Evolutionary conservation across 1,284 basidiomycete genomes (phyloP).

Genomic region (Phellopilus nigrolimitatus): DNA sequence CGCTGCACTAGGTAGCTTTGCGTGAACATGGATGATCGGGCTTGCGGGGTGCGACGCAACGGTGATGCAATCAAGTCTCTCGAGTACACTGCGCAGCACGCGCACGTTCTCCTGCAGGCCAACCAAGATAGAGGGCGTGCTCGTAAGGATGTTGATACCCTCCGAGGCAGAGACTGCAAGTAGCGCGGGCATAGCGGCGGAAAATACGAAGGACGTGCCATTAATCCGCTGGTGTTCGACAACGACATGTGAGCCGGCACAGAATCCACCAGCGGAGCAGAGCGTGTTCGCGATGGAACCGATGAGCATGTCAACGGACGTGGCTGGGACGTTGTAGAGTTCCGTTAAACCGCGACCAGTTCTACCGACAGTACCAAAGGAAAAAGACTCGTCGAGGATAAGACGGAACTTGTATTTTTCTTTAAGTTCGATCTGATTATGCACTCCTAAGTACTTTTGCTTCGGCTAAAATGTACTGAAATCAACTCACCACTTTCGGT

Average conservation of each 20-base stretch:
- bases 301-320: conserved; percentile 75
- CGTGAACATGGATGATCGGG: conserved; percentile 84
- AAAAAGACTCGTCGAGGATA: conserved; percentile 91
- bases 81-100: conserved; percentile 71
- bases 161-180: conserved; percentile 86
- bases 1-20: conserved; percentile 36
- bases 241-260: conserved; percentile 82
- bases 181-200: conserved; percentile 89
- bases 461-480: neutral
- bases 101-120: conserved; percentile 80
- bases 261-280: conserved; percentile 89
- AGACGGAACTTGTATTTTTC: conserved; percentile 94
- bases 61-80: conserved; percentile 74
- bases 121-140: conserved; percentile 69
- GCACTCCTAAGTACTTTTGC: neutral
- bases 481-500: conserved; percentile 74
- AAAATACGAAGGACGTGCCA: conserved; percentile 93
- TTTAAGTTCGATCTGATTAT: conserved; percentile 82
- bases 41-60: conserved; percentile 84
- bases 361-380: conserved; percentile 88
- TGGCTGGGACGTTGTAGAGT: conserved; percentile 82
- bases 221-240: conserved; percentile 98
- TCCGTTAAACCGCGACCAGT: conserved; percentile 96
- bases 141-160: conserved; percentile 74
- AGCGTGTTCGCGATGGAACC: conserved; percentile 88